Base-by-base conservation (phyloP, 257 asterid species). In the Petrea volubilis region DNA sequence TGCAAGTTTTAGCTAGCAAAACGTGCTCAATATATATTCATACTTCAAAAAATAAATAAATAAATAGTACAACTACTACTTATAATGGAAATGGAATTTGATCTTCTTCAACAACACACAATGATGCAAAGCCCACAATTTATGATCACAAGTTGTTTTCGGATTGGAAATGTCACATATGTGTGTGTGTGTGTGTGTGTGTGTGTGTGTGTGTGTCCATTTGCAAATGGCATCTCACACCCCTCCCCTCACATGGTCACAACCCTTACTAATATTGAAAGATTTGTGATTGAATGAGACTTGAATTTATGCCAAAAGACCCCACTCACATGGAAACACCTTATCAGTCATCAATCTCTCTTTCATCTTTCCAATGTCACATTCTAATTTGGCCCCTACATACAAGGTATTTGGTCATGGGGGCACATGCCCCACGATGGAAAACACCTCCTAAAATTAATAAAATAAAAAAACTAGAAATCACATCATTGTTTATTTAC, bases 311-410 rank as follows among this genome's bases (percentile, higher is more conserved):
- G 27, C 64, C 49, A 56, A 50, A 61, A 50, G 78, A 78, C 18
- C 86, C 87, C 83, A 81, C 89, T 49, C 87, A 84, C 89, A 84
- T 84, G 89, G 59, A 75, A 46, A 47, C 2, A 44, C 59, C 44
- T 60, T 34, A 77, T 51, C 59, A 60, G 61, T 62, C 67, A 33
- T 64, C 59, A 17, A 64, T 50, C 23, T 38, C 29, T 6, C 56
- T 47, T 67, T 71, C 80, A 71, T 18, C 76, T 68, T 62, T 67
- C 73, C 50, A 68, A 53, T 53, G 76, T 65, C 76, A 62, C 64
- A 58, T 68, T 69, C 72, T 20, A 28, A 69, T 33, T 28, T 60
- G 50, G 71, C 44, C 69, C 72, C 56, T 43, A n/a, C 46, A 47
- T 31, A 31, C 1, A 41, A 23, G 64, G 64, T 13, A 31, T 44